Conservation (phyloP, 441 rosid genomes). For the Euphorbia celastroides region DNA sequence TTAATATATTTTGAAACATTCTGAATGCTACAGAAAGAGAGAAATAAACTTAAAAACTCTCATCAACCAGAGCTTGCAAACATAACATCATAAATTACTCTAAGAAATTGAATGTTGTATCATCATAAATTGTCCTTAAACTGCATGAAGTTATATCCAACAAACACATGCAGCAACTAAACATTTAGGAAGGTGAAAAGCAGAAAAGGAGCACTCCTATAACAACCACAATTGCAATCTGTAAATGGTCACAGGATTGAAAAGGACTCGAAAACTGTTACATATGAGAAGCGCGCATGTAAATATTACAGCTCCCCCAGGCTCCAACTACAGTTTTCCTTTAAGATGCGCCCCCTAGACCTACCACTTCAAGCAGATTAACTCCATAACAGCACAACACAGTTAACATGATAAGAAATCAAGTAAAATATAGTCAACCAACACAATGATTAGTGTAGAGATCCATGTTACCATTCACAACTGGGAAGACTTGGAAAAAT, state of each 20-base stretch:
- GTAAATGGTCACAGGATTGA: not conserved
- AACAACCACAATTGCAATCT: not conserved
- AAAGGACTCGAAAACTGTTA: not conserved
- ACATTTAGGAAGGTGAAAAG: not conserved
- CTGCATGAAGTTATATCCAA: not conserved
- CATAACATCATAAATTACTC: not conserved
- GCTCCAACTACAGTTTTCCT: not conserved
- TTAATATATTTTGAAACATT: not conserved
- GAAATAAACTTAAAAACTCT: not conserved
- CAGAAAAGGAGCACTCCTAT: not conserved
- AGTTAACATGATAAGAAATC: not conserved
- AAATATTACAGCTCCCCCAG: not conserved
- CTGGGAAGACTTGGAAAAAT: not conserved
- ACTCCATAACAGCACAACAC: not conserved
- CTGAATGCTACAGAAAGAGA: not conserved
- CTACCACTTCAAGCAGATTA: not conserved
- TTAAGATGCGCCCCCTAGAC: not conserved
- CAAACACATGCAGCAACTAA: not conserved
- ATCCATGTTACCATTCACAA: not conserved
- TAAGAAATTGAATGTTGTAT: slow-evolving; percentile 1
- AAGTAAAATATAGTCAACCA: not conserved
- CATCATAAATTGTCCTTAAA: too few relatives aligned
- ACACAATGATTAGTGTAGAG: too few relatives aligned
- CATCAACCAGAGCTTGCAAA: not conserved
- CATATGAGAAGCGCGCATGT: not conserved